phyloP scores from a whole-genome alignment of 1,284 basidiomycete genomes.

The Xanthoconium separans region DNA sequence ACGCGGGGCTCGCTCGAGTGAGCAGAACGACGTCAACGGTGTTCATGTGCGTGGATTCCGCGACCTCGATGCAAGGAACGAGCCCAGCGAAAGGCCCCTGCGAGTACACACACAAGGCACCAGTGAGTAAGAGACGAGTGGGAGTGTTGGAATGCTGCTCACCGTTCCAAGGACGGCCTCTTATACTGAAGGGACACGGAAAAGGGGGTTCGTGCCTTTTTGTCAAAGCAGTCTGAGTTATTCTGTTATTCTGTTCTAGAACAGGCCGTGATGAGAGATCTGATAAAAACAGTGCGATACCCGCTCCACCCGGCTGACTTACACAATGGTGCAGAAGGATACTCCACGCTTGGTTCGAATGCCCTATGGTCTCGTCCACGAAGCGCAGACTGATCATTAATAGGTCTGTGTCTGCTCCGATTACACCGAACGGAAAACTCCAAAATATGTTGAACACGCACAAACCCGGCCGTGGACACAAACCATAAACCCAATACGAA shows the following conservation, averaged over 20 bases:
- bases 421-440: constrained; percentile 7
- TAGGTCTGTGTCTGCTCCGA: constrained; percentile 4
- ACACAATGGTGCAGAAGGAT: constrained; percentile 1
- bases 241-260: constrained; percentile 1
- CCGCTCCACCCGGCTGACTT: not conserved
- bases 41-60: constrained; percentile 37
- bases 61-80: constrained; percentile 43
- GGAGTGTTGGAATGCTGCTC: constrained; percentile 9
- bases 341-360: constrained; percentile 18
- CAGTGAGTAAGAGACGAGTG: constrained; percentile 3
- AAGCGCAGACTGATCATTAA: constrained; percentile 11
- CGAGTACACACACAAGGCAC: constrained; percentile 2
- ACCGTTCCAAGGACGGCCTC: constrained; percentile 10
- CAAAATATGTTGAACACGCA: constrained; percentile 7
- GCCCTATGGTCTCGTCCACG: constrained; percentile 1
- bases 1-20: constrained; percentile 26
- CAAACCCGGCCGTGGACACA: not conserved
- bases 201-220: not conserved
- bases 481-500: not conserved
- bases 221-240: constrained; percentile 1
- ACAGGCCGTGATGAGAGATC: constrained; percentile 11
- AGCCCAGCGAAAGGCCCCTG: constrained; percentile 16
- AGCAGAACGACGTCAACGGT: constrained; percentile 26
- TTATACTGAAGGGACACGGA: constrained; percentile 15
- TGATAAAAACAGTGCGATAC: not conserved